Evolutionary conservation across 495 filamentous ascomycete species (phyloP), one percentile per base, ranked within the genome.

Genomic region (Penicillium tannophilum): DNA sequence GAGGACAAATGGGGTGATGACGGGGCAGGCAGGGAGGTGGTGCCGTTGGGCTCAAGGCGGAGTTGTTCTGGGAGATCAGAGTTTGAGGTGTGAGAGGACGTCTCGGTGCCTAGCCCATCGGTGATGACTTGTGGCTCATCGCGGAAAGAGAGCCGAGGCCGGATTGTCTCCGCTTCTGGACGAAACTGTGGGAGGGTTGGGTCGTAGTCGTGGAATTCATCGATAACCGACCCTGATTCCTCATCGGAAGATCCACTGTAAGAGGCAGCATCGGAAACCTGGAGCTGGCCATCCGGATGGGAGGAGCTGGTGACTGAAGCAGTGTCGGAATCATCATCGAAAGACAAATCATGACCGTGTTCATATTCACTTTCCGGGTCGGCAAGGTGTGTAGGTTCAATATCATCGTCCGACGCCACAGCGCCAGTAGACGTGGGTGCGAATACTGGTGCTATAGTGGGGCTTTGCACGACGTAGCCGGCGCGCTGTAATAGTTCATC

Each of bases 121-220:
- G 47, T 19, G 33, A 61, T 52, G 16, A 57, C 42, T 39, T 20
- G 36, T 23, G 59, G 50, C 43, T 61, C 52, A 3, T 61, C 58
- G 14, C 30, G 47, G 57, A 63, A 58, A 10, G 55, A 56, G 35
- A 66, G 66, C 41, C 62, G 47, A 6, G 56, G 65, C 23, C 62
- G 43, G 30, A 50, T 12, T 50, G 61, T 42, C 1, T 66, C 66
- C 14, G 69, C 68, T 46, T 85, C 82, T 6, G 86, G 87, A 39
- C 87, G 80, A 68, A 88, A 84, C 62, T 90, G 89, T 10, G 88
- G 89, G 54, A 90, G 78, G 14, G 88, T 91, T 11, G 87, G 89
- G 63, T 91, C 88, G 39, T 79, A 78, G 47, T 78, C 69, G 14
- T 26, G 54, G 1, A 41, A 30, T 30, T 54, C 55, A 0, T 65